phyloP scores from a whole-genome alignment of 345 rosid genomes.

The Raphanus raphanistrum region DNA sequence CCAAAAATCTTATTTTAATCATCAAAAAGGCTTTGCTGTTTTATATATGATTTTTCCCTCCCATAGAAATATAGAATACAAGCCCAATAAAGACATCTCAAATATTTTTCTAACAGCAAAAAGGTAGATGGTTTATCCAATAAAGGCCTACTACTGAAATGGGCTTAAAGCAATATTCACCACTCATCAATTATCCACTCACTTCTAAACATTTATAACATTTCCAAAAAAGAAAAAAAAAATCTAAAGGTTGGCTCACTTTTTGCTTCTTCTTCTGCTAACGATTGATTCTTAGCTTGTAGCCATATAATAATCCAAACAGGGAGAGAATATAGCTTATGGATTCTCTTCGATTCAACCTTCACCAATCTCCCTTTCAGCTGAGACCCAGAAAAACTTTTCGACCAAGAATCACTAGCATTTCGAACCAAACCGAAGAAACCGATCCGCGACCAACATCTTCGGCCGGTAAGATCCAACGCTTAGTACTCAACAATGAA shows the following conservation, averaged over 20 bases:
- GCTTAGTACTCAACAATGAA: conserved; percentile 65
- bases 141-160: conserved; percentile 2
- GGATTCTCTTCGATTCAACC: conserved; percentile 39
- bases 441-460: conserved; percentile 40
- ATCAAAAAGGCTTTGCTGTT: background rate
- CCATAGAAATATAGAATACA: background rate
- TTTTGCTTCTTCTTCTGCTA: background rate
- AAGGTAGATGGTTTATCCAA: background rate
- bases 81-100: background rate
- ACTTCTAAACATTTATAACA: background rate
- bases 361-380: conserved; percentile 32
- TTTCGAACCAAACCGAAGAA: conserved; percentile 41
- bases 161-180: background rate
- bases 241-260: background rate
- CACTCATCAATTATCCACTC: conserved; percentile 29
- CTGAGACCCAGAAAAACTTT: conserved; percentile 11
- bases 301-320: background rate
- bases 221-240: background rate
- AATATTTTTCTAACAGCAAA: background rate
- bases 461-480: conserved; percentile 68
- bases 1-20: background rate
- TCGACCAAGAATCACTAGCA: conserved; percentile 35
- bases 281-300: background rate
- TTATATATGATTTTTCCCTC: background rate
- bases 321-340: background rate